These are phyloP conservation scores for Setomelanomma holmii DNA, from an alignment of 2,329 filamentous ascomycete species.

Conservation along the genomic window DNA sequence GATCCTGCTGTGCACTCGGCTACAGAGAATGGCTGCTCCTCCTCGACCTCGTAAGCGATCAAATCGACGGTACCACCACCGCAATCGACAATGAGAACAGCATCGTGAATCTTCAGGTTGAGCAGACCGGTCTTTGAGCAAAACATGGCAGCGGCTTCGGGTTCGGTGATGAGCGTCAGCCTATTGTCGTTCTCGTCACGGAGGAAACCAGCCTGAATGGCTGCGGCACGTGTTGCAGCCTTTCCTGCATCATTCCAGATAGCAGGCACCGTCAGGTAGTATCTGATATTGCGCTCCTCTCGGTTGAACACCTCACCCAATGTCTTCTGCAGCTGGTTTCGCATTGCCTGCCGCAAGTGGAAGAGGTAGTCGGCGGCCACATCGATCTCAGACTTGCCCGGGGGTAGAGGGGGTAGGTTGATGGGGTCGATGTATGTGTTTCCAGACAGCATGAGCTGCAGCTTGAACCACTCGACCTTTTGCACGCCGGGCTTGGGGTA, in stretches of 20 bases:
- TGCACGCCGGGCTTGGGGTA: constrained; percentile 98
- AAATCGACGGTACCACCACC: constrained; percentile 98
- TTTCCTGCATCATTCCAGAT: constrained; percentile 99
- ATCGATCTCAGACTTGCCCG: constrained; percentile 98
- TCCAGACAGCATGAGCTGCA: constrained; percentile 97
- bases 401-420: constrained; percentile 94
- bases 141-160: constrained; percentile 95
- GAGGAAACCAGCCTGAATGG: constrained; percentile 95
- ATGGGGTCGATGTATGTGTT: constrained; percentile 99
- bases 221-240: constrained; percentile 91
- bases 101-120: constrained; percentile 97
- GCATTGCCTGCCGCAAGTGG: constrained; percentile 96
- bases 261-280: constrained; percentile 97
- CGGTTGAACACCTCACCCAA: constrained; percentile 96
- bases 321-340: constrained; percentile 93
- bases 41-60: constrained; percentile 98
- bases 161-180: constrained; percentile 91
- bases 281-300: constrained; percentile 96
- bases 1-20: constrained; percentile 97
- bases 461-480: constrained; percentile 99
- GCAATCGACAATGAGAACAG: constrained; percentile 97
- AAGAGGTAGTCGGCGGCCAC: constrained; percentile 99
- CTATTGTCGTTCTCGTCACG: constrained; percentile 98
- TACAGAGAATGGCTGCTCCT: constrained; percentile 95
- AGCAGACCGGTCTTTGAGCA: constrained; percentile 96